These are phyloP conservation scores for Termitomyces sp. DNA, from an alignment of 768 basidiomycete species.

Conservation along the genomic window DNA sequence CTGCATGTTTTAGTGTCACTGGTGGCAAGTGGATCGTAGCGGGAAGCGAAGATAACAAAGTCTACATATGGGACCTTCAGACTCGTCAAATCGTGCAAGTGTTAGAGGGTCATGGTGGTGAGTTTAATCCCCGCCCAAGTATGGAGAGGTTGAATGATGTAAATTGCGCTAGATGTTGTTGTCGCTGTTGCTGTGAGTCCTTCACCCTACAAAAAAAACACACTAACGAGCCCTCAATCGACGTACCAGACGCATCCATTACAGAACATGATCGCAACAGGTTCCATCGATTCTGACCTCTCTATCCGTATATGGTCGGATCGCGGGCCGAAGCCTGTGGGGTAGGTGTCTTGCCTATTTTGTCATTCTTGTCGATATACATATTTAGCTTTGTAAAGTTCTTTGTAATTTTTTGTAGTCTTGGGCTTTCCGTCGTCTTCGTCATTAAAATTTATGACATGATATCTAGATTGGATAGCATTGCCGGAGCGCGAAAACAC, in stretches of 20 bases:
- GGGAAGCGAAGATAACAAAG: constrained; percentile 88
- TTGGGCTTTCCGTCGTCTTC: not conserved
- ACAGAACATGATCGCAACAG: constrained; percentile 86
- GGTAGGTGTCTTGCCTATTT: not conserved
- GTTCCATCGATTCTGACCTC: constrained; percentile 81
- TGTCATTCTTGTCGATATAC: not conserved
- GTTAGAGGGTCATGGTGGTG: constrained; percentile 72
- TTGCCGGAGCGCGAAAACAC: constrained; percentile 1
- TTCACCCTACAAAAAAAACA: not conserved
- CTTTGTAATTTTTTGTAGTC: constrained; percentile 4
- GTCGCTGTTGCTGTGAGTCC: constrained; percentile 71
- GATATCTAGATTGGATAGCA: constrained; percentile 6
- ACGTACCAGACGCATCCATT: constrained; percentile 70
- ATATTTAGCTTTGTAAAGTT: not conserved
- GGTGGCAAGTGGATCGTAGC: constrained; percentile 89
- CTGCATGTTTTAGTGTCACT: constrained; percentile 80
- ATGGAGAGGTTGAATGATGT: not conserved
- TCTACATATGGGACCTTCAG: constrained; percentile 90
- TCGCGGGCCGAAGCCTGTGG: constrained; percentile 26
- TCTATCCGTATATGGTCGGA: constrained; percentile 84
- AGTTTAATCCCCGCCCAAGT: constrained; percentile 11
- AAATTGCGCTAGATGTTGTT: constrained; percentile 53
- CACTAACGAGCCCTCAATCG: constrained; percentile 8
- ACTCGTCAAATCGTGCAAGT: constrained; percentile 81
- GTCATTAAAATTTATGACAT: not conserved